A percentile compares a stretch with the other conserved stretches of the same genome.
phyloP scores from a whole-genome alignment of 371 early-diverging fungal species.

The Mucor lusitanicus region DNA sequence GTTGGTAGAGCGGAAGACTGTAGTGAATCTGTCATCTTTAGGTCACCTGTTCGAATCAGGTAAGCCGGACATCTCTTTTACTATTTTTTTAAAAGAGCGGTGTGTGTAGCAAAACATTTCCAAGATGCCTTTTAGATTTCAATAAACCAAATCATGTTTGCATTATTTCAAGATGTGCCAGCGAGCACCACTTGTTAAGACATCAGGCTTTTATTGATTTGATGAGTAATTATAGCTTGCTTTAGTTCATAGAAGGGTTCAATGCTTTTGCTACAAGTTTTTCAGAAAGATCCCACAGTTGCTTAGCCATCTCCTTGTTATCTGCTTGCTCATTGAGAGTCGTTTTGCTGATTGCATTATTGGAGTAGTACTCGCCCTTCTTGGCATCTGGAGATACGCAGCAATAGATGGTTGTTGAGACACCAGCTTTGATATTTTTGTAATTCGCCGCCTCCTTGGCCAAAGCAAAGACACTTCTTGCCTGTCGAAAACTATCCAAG shows the following conservation, averaged over 20 bases:
- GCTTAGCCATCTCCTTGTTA: background rate
- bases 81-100: too few species aligned
- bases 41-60: too few species aligned
- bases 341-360: background rate
- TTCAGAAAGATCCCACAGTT: constrained; percentile 6
- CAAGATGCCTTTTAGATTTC: too few species aligned
- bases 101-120: too few species aligned
- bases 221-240: too few species aligned
- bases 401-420: constrained; percentile 4
- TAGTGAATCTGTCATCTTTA: too few species aligned
- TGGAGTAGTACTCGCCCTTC: constrained; percentile 1
- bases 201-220: too few species aligned
- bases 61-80: too few species aligned
- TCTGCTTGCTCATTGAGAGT: background rate
- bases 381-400: background rate
- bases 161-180: too few species aligned
- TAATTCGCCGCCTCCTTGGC: background rate
- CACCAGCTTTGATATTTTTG: background rate
- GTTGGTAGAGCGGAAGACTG: too few species aligned
- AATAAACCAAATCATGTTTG: too few species aligned
- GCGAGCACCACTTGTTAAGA: too few species aligned
- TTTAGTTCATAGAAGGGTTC: background rate
- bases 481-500: background rate
- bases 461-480: background rate
- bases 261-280: background rate